Base-by-base conservation (phyloP, 371 early-diverging fungal genomes). In the Mortierella polycephala region DNA sequence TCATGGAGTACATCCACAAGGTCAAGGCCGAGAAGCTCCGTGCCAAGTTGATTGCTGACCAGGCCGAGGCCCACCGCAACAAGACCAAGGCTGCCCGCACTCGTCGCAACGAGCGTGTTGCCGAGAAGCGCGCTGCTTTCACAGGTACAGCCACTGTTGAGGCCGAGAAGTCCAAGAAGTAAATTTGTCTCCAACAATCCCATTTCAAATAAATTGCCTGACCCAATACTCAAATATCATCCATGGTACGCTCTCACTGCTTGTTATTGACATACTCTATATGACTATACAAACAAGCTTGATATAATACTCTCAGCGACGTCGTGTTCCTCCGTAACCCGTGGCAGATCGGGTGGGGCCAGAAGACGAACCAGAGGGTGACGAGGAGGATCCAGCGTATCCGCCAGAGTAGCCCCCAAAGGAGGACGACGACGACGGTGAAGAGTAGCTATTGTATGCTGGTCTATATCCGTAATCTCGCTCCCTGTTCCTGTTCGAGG, bases 1-100 rank as follows among this genome's bases (percentile, higher is more conserved):
- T 99, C 77, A 97, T 98, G 95, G 99, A 99, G 90, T 93, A 94
- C 91, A 99, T 99, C 88, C 96, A 97, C 92, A 99, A 98, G 93
- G 98, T 97, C 82, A 99, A 99, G 96, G 98, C 98, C 67, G 99
- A 99, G 89, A 96, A 98, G 89, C 88, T 92, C 80, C 95, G 99
- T 88, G 90, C 94, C 74, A 96, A 96, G 93, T 85, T 94, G 74
- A 88, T 99, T 64, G 91, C 90, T 81, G 99, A 98, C 87, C 99
- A 99, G 90, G 99, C 99, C 70, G 96, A 96, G 85, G 99, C 99
- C 62, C 97, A 96, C 90, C 97, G 98, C 84, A 90, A 87, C 84
- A 95, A 95, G 91, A 92, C 94, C 90, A 96, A 95, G 92, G 96
- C 96, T 77, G 95, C 96, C 66, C 95, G 97, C 83, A 95, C 96